These are phyloP conservation scores for Galeopsis tetrahit DNA, from an alignment of 257 asterid genomes.

Conservation along the genomic window DNA sequence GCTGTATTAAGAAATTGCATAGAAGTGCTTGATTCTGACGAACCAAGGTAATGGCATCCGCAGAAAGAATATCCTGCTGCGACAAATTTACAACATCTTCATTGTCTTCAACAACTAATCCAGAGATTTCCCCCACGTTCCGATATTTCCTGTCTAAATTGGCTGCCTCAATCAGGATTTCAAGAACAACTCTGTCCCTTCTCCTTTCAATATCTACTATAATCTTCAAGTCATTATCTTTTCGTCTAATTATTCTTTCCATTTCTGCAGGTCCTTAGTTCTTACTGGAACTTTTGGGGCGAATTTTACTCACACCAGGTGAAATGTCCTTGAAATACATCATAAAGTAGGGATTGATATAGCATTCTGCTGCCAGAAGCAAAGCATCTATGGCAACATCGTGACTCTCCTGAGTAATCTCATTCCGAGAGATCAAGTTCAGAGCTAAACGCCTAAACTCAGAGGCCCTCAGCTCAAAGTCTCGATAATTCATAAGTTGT, in stretches of 20 bases:
- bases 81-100: conserved; percentile 56
- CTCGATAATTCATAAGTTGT: conserved; percentile 74
- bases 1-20: conserved; percentile 69
- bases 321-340: conserved; percentile 53
- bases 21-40: conserved; percentile 84
- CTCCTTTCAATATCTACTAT: conserved; percentile 83
- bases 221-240: conserved; percentile 60
- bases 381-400: conserved; percentile 82
- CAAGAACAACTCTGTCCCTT: conserved; percentile 93
- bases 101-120: conserved; percentile 54
- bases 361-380: conserved; percentile 95
- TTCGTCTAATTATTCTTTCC: conserved; percentile 45
- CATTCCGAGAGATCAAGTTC: conserved; percentile 72
- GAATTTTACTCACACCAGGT: conserved; percentile 42
- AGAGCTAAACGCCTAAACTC: conserved; percentile 89
- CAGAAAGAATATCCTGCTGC: conserved; percentile 59
- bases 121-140: conserved; percentile 43
- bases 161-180: conserved; percentile 91
- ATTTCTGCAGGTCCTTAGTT: conserved; percentile 55
- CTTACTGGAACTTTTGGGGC: conserved; percentile 39
- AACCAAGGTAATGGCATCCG: conserved; percentile 93
- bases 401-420: conserved; percentile 72
- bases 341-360: conserved; percentile 85
- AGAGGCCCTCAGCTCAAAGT: conserved; percentile 88
- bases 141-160: conserved; percentile 68